A percentile compares a stretch with the other conserved stretches of the same genome.
Conservation (phyloP, 1,284 basidiomycete species). For the Cryptococcus sp. region DNA sequence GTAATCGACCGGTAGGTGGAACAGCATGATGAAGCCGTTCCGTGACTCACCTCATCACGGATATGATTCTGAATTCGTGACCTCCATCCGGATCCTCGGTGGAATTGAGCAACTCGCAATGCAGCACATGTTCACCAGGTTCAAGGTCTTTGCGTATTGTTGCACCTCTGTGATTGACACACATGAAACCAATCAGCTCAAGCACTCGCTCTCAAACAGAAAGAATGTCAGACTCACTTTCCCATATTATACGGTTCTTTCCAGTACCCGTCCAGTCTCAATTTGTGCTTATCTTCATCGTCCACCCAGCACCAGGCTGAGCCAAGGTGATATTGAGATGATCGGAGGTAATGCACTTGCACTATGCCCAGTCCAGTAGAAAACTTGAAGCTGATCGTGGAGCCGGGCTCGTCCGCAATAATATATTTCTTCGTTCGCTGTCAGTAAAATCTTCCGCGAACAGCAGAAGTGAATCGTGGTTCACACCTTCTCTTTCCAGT, state of each 20-base stretch:
- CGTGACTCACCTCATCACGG: conserved; percentile 42
- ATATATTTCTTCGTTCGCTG: conserved; percentile 33
- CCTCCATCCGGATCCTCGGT: conserved; percentile 44
- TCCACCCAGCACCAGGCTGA: conserved; percentile 45
- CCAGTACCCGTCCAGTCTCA: conserved; percentile 42
- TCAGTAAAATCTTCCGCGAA: not conserved
- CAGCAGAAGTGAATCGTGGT: too few relatives aligned
- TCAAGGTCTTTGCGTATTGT: conserved; percentile 31
- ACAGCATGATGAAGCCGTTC: too few relatives aligned
- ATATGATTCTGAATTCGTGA: conserved; percentile 45
- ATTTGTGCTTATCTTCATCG: conserved; percentile 20
- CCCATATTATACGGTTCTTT: conserved; percentile 34
- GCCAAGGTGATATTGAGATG: conserved; percentile 37
- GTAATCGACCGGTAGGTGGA: too few relatives aligned
- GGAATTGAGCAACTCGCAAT: conserved; percentile 37
- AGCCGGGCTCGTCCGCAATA: conserved; percentile 38
- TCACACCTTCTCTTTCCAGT: conserved; percentile 38
- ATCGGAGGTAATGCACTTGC: conserved; percentile 43
- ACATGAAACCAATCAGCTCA: not conserved
- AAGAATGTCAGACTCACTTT: conserved; percentile 19
- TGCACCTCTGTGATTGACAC: conserved; percentile 13
- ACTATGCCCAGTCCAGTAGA: conserved; percentile 34
- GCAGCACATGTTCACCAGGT: conserved; percentile 36
- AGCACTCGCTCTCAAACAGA: not conserved
- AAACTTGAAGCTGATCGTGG: conserved; percentile 40